Evolutionary conservation across 2,329 filamentous ascomycete species (phyloP).

Genomic region (Aspergillus puulaauensis): DNA sequence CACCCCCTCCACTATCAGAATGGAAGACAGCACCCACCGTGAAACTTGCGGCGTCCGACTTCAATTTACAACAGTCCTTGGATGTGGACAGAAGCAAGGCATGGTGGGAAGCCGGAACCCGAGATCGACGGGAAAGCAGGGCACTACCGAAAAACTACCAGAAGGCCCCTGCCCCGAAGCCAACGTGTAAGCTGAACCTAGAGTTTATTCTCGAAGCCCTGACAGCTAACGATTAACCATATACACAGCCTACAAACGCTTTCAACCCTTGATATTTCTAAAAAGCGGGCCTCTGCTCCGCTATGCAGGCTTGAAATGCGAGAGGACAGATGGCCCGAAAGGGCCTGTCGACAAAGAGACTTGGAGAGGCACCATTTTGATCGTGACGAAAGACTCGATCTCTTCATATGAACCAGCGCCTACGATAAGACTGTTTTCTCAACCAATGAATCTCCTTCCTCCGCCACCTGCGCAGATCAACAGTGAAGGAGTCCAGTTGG

Average conservation of each 20-base stretch:
- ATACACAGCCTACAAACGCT: slow-evolving; percentile 55
- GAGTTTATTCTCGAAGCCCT: neutral
- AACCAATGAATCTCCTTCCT: slow-evolving; percentile 78
- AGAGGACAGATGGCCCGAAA: slow-evolving; percentile 33
- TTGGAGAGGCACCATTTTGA: slow-evolving; percentile 94
- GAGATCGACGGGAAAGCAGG: slow-evolving; percentile 49
- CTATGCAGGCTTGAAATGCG: slow-evolving; percentile 78
- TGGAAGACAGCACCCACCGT: slow-evolving; percentile 70
- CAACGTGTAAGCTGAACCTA: slow-evolving; percentile 27
- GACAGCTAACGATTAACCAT: neutral
- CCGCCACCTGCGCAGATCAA: slow-evolving; percentile 71
- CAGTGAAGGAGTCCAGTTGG: slow-evolving; percentile 59
- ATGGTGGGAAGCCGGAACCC: slow-evolving; percentile 72
- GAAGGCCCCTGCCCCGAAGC: slow-evolving; percentile 30
- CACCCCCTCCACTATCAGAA: slow-evolving; percentile 53
- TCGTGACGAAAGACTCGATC: slow-evolving; percentile 81
- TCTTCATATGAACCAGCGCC: slow-evolving; percentile 81
- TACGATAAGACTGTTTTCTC: slow-evolving; percentile 78
- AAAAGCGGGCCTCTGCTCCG: slow-evolving; percentile 88
- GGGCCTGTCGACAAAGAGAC: slow-evolving; percentile 64
- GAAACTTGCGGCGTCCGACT: slow-evolving; percentile 56
- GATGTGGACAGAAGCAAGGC: slow-evolving; percentile 55
- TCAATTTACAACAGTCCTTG: slow-evolving; percentile 58
- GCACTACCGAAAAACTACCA: slow-evolving; percentile 37
- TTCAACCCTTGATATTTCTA: slow-evolving; percentile 79